Base-by-base conservation (phyloP, 2,329 filamentous ascomycete species). In the Tetracladium maxilliforme region DNA sequence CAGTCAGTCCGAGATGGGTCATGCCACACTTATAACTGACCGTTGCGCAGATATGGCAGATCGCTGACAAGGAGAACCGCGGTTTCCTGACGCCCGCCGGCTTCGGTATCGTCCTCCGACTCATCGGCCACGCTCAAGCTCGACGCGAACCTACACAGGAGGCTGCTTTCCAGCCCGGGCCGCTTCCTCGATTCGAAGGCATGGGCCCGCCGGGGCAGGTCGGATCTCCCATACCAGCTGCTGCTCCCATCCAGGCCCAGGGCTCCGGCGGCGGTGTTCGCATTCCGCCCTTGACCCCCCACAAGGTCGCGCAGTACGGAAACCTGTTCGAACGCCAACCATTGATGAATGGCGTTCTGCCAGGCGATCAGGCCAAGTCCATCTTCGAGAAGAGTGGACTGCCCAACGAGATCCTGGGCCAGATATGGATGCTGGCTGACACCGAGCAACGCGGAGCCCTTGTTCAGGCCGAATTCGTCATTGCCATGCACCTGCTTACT, bases 401-500 rank as follows among this genome's bases (percentile, higher is more conserved):
- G 33, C 79, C 87, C 5, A 94, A 92, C 46, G 84, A 95, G 39
- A 67, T 80, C 8, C 63, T 98, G 16, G 86, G 86, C n/a, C 74
- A 79, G 37, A 94, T 98, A 56, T 98, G 90, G 90, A 84, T 80
- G 40, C 64, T 98, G 32, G 79, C 86, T 13, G 90, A 98, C 47
- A 90, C 83, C 0, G 86, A 94, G 51, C 84, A 93, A 52, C 73
- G 86, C 26, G 90, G 90, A 25, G 73, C 78, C 16, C 63, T 98
- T 18, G 79, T 86, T 30, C 64, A 75, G 39, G 87, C 84, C 10
- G 90, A 95, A 42, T 98, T 98, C 47, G 80, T 93, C 44, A 92
- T 98, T 43, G 90, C 90, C 22, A 98, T 98, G 90, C 90, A 98
- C 49, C 61, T 98, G 32, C 64, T 98, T 33, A 87, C 83, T 10